A percentile compares a stretch with the other conserved stretches of the same genome.
Evolutionary conservation across 2,329 filamentous ascomycete genomes (phyloP).

Genomic region (Colletotrichum tropicale): DNA sequence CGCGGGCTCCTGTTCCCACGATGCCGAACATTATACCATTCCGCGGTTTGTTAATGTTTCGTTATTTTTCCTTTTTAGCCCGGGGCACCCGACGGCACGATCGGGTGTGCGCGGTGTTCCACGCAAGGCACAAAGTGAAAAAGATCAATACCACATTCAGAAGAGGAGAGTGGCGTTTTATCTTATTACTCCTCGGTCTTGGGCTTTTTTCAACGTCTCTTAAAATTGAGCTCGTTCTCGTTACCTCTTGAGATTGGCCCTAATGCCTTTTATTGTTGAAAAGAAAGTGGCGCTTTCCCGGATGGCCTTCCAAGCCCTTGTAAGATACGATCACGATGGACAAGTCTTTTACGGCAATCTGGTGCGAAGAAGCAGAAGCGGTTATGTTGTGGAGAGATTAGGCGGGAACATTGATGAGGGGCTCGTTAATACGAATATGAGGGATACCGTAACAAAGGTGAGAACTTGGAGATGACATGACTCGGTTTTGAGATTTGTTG

Average conservation of each 20-base stretch:
- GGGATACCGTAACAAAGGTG: neutral
- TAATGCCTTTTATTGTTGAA: neutral
- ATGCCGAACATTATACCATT: neutral
- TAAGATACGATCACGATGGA: neutral
- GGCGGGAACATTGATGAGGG: neutral
- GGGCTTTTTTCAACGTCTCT: neutral
- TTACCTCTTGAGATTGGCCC: neutral
- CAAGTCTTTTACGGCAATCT: neutral
- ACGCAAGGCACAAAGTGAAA: neutral
- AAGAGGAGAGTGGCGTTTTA: neutral
- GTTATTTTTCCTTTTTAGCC: neutral
- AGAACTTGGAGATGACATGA: neutral
- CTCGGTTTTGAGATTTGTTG: neutral
- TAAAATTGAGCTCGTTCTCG: neutral
- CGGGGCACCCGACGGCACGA: neutral
- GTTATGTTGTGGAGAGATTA: neutral
- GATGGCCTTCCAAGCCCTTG: constrained; percentile 1
- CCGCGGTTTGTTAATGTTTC: neutral
- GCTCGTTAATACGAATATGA: neutral
- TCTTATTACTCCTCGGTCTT: neutral
- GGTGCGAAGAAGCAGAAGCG: neutral
- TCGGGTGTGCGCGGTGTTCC: neutral
- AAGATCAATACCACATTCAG: neutral
- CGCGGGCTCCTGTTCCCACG: neutral
- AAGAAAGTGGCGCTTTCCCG: neutral